A percentile compares a stretch with the other conserved stretches of the same genome.
Conservation (phyloP, 1,284 basidiomycete genomes). For the Coniferiporia weirii region DNA sequence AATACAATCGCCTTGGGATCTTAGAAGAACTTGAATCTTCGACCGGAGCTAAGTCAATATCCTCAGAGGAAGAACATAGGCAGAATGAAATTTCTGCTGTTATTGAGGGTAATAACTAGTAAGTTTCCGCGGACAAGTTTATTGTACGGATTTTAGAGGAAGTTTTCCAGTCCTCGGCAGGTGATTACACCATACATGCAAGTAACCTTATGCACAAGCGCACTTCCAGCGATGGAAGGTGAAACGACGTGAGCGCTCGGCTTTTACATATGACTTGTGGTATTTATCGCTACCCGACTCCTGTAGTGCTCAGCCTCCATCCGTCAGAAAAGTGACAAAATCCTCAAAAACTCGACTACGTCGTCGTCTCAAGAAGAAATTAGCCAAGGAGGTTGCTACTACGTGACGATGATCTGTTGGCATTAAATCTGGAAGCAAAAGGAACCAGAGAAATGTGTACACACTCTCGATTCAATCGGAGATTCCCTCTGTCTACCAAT, state of each 20-base stretch:
- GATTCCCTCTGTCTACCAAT: too few species aligned
- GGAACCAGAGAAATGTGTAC: too few species aligned
- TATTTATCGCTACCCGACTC: neutral
- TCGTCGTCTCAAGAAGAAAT: conserved; percentile 37
- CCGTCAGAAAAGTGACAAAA: conserved; percentile 48
- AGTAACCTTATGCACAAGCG: conserved; percentile 56
- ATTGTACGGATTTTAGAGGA: neutral
- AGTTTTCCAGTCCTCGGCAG: conserved; percentile 49
- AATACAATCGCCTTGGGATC: conserved; percentile 71
- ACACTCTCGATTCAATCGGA: too few species aligned
- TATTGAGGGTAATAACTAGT: conserved; percentile 53
- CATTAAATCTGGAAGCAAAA: too few species aligned
- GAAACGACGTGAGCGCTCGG: conserved; percentile 2
- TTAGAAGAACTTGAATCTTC: conserved; percentile 41
- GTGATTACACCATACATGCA: conserved; percentile 69
- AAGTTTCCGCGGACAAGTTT: conserved; percentile 26
- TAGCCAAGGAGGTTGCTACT: neutral
- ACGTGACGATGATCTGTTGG: neutral
- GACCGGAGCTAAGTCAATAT: conserved; percentile 18
- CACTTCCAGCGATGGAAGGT: conserved; percentile 38
- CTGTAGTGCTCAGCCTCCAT: conserved; percentile 52
- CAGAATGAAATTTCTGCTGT: conserved; percentile 29
- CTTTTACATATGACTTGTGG: neutral
- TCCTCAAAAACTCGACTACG: conserved; percentile 52
- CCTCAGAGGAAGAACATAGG: conserved; percentile 30